These are phyloP conservation scores for Fusarium clavum DNA, from an alignment of 2,329 filamentous ascomycete genomes.

Conservation along the genomic window DNA sequence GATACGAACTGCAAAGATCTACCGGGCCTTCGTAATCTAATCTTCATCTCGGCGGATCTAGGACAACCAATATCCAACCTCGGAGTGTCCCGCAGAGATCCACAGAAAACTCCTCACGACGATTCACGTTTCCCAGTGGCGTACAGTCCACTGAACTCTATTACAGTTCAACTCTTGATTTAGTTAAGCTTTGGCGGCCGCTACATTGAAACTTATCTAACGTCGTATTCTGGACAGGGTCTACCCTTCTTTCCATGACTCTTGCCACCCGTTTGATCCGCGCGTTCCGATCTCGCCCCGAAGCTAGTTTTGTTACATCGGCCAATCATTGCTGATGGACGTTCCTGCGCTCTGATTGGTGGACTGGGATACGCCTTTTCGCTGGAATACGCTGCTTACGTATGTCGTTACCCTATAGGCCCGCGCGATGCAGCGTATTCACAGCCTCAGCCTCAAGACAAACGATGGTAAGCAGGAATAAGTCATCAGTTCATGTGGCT, in stretches of 20 bases:
- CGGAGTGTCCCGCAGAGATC: not conserved
- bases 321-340: not conserved
- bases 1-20: not conserved
- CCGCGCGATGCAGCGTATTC: not conserved
- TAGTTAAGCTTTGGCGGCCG: not conserved
- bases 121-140: not conserved
- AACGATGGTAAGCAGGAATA: not conserved
- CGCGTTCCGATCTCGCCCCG: not conserved
- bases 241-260: conserved; percentile 8
- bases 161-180: no score
- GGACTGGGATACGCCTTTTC: not conserved
- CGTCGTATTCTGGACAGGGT: not conserved
- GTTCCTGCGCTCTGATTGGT: not conserved
- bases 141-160: not conserved
- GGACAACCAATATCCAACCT: not conserved
- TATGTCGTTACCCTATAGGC: not conserved
- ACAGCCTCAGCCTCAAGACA: not conserved
- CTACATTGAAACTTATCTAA: not conserved
- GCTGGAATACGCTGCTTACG: conserved; percentile 7
- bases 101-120: not conserved
- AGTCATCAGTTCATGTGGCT: not conserved
- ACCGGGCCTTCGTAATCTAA: not conserved
- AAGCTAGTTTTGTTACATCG: not conserved
- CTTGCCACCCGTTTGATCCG: not conserved
- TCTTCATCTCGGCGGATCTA: not conserved